Base-by-base conservation (phyloP, 1,139 yeast species). In the Blastobotrys malaysiensis region DNA sequence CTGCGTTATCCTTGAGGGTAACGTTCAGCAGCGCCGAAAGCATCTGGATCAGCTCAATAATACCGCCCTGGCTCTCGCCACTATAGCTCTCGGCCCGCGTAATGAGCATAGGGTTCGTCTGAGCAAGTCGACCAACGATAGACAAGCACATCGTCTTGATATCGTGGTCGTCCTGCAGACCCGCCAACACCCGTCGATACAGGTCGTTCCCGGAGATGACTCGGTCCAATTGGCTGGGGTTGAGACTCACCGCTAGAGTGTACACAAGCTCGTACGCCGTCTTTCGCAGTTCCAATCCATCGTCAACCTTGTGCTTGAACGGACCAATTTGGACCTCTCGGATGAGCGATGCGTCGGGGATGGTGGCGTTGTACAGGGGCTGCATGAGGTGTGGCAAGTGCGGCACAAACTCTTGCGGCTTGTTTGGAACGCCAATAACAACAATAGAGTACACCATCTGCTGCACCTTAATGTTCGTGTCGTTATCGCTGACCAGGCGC, bases 311-410 rank as follows among this genome's bases (percentile, higher is more conserved):
- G 65, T 87, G 91, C 64, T 87, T 87, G 73, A 86, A 88, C 0
- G 96, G 96, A 0, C 97, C 97, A 83, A 89, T 87, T 49, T 85
- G 87, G 45, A 88, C 84, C 11, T 77, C 73, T 55, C 84, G 83
- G 51, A 86, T 80, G 62, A 83, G 83, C 52, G 78, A 77, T 24
- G 76, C 76, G 59, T 80, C 81, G 1, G 85, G 75, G 14, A 71
- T 72, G 44, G 88, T 75, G 63, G 86, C 90, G 16, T 73, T 74
- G 61, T 77, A 79, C 4, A 87, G 70, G 1, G 71, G 66, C 0
- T 86, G 83, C 45, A 86, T 68, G 52, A 86, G 75, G 48, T 74
- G 72, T 14, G 77, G 71, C 57, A 83, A 68, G 52, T 76, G 73
- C 1, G 82, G 79, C 9, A 79, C 70, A 14, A 84, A 72, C 31